Conservation (phyloP, 768 basidiomycete genomes). For the Agaricus sinodeliciosus region DNA sequence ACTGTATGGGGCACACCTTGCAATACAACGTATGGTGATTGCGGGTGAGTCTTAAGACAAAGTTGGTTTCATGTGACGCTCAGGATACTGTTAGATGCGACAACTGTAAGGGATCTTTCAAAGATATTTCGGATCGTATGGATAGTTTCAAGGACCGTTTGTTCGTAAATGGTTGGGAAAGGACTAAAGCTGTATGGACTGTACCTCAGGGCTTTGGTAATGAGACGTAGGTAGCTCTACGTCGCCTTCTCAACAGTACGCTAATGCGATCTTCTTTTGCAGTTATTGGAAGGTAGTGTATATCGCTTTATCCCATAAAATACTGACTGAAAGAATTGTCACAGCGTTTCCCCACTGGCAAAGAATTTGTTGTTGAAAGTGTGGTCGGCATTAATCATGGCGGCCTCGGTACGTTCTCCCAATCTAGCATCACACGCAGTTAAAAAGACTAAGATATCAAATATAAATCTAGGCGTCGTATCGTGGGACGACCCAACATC, state of each 20-base stretch:
- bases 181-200: slow-evolving; percentile 67
- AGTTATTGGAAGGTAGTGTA: slow-evolving; percentile 44
- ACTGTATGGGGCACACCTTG: slow-evolving; percentile 56
- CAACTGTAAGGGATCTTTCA: slow-evolving; percentile 62
- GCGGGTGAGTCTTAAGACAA: slow-evolving; percentile 43
- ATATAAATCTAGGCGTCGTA: slow-evolving; percentile 34
- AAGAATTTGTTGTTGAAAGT: slow-evolving; percentile 61
- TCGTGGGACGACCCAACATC: slow-evolving; percentile 52
- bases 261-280: neutral
- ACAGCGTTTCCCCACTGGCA: slow-evolving; percentile 53
- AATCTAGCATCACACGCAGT: neutral
- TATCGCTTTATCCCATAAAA: neutral
- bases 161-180: slow-evolving; percentile 60
- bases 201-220: slow-evolving; percentile 77
- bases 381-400: slow-evolving; percentile 69
- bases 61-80: neutral
- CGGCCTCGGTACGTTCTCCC: slow-evolving; percentile 36
- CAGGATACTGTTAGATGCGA: slow-evolving; percentile 30
- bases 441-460: neutral
- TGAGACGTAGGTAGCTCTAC: slow-evolving; percentile 32
- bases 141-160: slow-evolving; percentile 56
- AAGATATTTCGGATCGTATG: slow-evolving; percentile 63
- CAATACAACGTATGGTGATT: slow-evolving; percentile 61
- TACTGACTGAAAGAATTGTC: neutral
- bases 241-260: neutral